These are phyloP conservation scores for Kalmusia sp. DNA, from an alignment of 2,329 filamentous ascomycete genomes.

Conservation along the genomic window DNA sequence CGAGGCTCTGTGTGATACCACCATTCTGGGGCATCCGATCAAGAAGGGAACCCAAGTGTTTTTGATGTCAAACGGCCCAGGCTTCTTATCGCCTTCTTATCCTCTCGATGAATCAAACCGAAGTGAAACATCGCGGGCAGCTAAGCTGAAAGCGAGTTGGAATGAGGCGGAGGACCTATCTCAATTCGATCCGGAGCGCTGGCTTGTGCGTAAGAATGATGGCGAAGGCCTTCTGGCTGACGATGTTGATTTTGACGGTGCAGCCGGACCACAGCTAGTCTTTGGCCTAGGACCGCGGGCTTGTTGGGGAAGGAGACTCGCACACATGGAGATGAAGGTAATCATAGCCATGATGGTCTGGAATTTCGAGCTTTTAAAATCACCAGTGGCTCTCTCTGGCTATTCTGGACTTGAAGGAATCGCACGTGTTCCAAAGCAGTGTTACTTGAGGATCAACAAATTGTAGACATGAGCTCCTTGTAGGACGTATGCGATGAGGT, in stretches of 20 bases:
- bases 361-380: neutral
- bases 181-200: no score
- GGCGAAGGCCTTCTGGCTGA: conserved; percentile 7
- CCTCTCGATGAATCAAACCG: neutral
- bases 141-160: no score
- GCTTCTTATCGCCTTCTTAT: conserved; percentile 12
- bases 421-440: no score
- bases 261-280: neutral
- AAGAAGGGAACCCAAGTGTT: conserved; percentile 49
- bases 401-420: no score
- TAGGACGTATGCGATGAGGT: no score
- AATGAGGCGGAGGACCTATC: no score
- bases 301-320: neutral
- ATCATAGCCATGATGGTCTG: neutral
- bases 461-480: no score
- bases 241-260: conserved; percentile 8
- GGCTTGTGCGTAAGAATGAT: no score
- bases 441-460: no score
- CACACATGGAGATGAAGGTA: neutral
- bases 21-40: conserved; percentile 49
- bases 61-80: conserved; percentile 34
- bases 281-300: neutral
- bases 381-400: no score
- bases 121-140: neutral
- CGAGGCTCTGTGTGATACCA: conserved; percentile 45